phyloP scores from a whole-genome alignment of 2,329 filamentous ascomycete species.

The Phyllosticta citrichinensis region DNA sequence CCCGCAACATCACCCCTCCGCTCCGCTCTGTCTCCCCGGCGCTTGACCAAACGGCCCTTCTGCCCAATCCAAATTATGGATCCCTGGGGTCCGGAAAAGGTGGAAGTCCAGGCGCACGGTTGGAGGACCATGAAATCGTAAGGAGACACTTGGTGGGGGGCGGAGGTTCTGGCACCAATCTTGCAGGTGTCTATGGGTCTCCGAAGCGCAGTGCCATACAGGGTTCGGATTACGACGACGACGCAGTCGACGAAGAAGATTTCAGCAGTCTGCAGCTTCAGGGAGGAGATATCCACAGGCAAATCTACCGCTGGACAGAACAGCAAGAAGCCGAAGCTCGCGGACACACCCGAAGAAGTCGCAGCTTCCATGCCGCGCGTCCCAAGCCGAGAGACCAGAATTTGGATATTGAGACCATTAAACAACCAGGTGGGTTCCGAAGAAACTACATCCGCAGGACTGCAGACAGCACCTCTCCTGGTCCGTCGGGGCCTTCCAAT shows the following conservation, averaged over 20 bases:
- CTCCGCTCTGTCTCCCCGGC: slow-evolving; percentile 49
- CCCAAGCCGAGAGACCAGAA: slow-evolving; percentile 71
- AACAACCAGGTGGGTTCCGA: slow-evolving; percentile 86
- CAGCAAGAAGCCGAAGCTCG: slow-evolving; percentile 62
- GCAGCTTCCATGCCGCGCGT: slow-evolving; percentile 73
- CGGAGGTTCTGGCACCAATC: slow-evolving; percentile 29
- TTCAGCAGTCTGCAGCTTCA: slow-evolving; percentile 91
- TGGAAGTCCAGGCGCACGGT: slow-evolving; percentile 37
- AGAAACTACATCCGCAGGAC: slow-evolving; percentile 76
- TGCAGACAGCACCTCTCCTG: slow-evolving; percentile 52
- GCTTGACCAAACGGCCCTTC: slow-evolving; percentile 32
- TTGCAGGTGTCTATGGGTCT: slow-evolving; percentile 22
- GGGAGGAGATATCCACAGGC: slow-evolving; percentile 86
- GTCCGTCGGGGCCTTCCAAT: slow-evolving; percentile 34
- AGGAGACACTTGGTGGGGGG: slow-evolving; percentile 75
- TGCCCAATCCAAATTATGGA: slow-evolving; percentile 65
- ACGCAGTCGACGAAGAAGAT: slow-evolving; percentile 56
- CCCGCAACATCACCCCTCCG: slow-evolving; percentile 53
- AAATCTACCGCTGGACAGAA: slow-evolving; percentile 95
- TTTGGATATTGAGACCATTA: slow-evolving; percentile 81
- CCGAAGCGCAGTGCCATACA: slow-evolving; percentile 17
- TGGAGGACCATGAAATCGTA: slow-evolving; percentile 83
- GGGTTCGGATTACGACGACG: slow-evolving; percentile 21
- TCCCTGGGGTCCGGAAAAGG: slow-evolving; percentile 53
- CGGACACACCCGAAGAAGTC: slow-evolving; percentile 62